Percentiles rank a stretch among this genome's conserved stretches.
Evolutionary conservation across 2,329 filamentous ascomycete species (phyloP).

Genomic region (Chaetomium sp.): DNA sequence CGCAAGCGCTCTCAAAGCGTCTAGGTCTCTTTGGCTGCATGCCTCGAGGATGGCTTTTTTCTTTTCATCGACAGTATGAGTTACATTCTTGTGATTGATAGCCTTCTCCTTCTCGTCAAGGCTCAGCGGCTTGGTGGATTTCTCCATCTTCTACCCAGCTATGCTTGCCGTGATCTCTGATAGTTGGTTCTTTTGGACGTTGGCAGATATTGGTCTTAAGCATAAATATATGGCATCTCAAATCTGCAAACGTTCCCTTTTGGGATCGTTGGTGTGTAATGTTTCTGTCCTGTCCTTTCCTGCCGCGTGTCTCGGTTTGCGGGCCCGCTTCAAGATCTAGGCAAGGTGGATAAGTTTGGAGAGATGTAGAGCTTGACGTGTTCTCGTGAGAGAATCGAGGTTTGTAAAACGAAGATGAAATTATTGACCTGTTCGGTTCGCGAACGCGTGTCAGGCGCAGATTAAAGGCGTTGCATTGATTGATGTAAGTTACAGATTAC

Average conservation of each 20-base stretch:
- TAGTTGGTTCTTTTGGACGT: not conserved
- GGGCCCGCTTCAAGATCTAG: not conserved
- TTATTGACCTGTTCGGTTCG: not conserved
- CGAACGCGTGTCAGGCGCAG: not conserved
- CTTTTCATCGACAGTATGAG: conserved; percentile 38
- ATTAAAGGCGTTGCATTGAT: not conserved
- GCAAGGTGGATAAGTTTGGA: not conserved
- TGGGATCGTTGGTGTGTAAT: not conserved
- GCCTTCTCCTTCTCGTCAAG: conserved; percentile 31
- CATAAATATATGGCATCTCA: not conserved
- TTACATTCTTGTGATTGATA: conserved; percentile 5
- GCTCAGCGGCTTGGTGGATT: conserved; percentile 11
- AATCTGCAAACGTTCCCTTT: not conserved
- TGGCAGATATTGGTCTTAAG: not conserved
- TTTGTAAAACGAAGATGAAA: not conserved
- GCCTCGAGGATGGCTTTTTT: conserved; percentile 58
- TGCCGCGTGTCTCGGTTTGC: conserved; percentile 21
- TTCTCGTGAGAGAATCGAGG: not conserved
- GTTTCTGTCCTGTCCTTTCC: conserved; percentile 8
- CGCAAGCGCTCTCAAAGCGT: conserved; percentile 59
- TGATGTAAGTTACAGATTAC: not conserved
- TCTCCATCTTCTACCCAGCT: conserved; percentile 12
- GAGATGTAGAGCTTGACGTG: not conserved
- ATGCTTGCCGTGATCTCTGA: not conserved
- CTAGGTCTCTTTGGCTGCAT: conserved; percentile 60